Evolutionary conservation across 306 rosid species (phyloP), one percentile per base, ranked within the genome.

Genomic region (Trifolium repens): DNA sequence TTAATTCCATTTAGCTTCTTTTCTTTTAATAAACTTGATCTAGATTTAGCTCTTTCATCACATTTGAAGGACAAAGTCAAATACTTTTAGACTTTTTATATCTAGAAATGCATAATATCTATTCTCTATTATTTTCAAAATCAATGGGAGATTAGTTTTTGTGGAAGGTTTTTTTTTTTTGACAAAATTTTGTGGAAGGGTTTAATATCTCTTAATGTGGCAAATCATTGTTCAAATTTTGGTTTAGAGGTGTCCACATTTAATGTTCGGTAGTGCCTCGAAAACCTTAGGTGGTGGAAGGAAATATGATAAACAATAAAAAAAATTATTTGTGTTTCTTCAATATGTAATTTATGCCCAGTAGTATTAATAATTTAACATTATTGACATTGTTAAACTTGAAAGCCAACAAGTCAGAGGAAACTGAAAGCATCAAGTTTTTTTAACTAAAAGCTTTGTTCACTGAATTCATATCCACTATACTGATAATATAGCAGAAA

Each of bases 401-500:
- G 69, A 35, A 69, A 72, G 32, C 11, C 54, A 49, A 22, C 42
- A 62, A 49, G 49, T 34, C 27, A 32, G 37, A 44, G 54, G 15
- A 39, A 39, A 8, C 9, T 8, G 42, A 64, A 53, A 54, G 32
- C 66, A 68, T 69, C 22, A 11, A 52, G 43, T 61, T 75, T 81
- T 75, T 68, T 17, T 58, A 80, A 74, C 69, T 22, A 10, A 42
- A 60, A 39, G 37, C 1, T 55, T 69, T 67, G 46, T 61, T 65
- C 78, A 39, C 73, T 8, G 69, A 69, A 76, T 53, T 77, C 55
- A 76, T 62, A 79, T 76, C 80, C 67, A 77, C 76, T 68, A 72
- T 72, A 81, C 71, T 67, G 15, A 81, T 63, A 42, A 46, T 49
- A 42, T 58, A 58, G 85, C 83, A 59, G 62, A 58, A 57, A 69